Evolutionary conservation across 2,329 filamentous ascomycete species (phyloP).

Genomic region (Talaromyces sp.): DNA sequence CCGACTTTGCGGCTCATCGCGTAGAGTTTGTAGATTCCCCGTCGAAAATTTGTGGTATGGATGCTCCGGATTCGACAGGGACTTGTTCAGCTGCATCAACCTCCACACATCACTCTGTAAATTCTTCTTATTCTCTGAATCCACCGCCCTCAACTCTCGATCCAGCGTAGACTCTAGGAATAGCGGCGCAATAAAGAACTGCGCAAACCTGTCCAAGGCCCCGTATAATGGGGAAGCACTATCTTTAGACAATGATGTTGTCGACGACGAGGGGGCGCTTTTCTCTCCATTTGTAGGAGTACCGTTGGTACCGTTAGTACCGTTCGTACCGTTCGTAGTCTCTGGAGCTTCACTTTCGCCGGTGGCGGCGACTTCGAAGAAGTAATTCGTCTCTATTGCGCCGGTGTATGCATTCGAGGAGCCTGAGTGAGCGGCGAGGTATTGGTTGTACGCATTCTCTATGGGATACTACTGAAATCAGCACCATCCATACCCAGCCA

Average conservation of each 20-base stretch:
- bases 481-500: background rate
- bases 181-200: conserved; percentile 87
- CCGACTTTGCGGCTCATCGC: conserved; percentile 73
- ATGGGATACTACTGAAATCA: conserved; percentile 67
- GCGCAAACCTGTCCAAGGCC: conserved; percentile 84
- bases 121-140: conserved; percentile 98
- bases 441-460: conserved; percentile 95
- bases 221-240: conserved; percentile 66
- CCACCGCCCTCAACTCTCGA: conserved; percentile 81
- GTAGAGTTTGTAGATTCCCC: conserved; percentile 81
- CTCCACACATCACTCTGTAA: conserved; percentile 88
- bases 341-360: conserved; percentile 47
- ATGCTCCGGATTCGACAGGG: conserved; percentile 80
- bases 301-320: conserved; percentile 19
- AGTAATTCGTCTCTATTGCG: conserved; percentile 93
- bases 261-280: conserved; percentile 23
- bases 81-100: conserved; percentile 82
- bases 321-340: conserved; percentile 26
- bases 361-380: conserved; percentile 88
- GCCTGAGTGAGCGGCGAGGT: conserved; percentile 84
- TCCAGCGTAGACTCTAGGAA: conserved; percentile 84
- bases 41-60: conserved; percentile 91
- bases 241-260: conserved; percentile 13
- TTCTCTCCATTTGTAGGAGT: conserved; percentile 24
- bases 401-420: conserved; percentile 95